Evolutionary conservation across 2,329 filamentous ascomycete genomes (phyloP), one percentile per base, ranked within the genome.

Genomic region (Calonectria fujianensis): DNA sequence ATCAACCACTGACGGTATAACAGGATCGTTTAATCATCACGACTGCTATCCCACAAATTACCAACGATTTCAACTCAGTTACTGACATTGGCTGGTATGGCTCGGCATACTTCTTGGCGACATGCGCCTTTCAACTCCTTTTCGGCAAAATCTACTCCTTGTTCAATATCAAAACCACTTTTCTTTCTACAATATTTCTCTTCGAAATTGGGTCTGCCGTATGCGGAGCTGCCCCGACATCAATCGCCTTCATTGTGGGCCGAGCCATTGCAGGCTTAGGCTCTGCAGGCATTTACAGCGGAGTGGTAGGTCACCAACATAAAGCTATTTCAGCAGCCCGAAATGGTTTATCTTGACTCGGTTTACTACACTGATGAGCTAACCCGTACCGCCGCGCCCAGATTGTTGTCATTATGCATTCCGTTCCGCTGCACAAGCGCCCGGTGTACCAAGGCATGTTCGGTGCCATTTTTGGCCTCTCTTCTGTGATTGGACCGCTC

Each of bases 181-280:
- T 81, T 52, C 70, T 82, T 16, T 41, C 61, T 20, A 66, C 76
- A 1, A 71, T 82, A 10, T 35, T 79, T 11, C 75, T 82, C 41
- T 82, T 82, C 45, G 81, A 82, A 67, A 35, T 83, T 18, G 83
- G 83, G 13, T 84, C 82, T 13, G 75, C 82, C 24, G 67, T 85
- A 20, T 85, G 82, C 64, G 84, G 81, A 11, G 77, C 73, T 10
- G 76, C 76, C 1, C 76, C 73, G 2, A 87, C 78, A 71, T 90
- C 89, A 8, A 81, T 84, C 20, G 83, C 85, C 45, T 88, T 91
- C 75, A 90, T 91, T 72, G 75, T 87, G 31, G 89, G 89, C 27
- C 86, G 89, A 50, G 88, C 89, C 45, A 84, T 90, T 54, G 88
- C 89, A n/a, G 89, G 89, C 9, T 67, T 89, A 5, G 89, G 88